Base-by-base conservation (phyloP, 2,329 filamentous ascomycete species). In the Neonectria hederae region DNA sequence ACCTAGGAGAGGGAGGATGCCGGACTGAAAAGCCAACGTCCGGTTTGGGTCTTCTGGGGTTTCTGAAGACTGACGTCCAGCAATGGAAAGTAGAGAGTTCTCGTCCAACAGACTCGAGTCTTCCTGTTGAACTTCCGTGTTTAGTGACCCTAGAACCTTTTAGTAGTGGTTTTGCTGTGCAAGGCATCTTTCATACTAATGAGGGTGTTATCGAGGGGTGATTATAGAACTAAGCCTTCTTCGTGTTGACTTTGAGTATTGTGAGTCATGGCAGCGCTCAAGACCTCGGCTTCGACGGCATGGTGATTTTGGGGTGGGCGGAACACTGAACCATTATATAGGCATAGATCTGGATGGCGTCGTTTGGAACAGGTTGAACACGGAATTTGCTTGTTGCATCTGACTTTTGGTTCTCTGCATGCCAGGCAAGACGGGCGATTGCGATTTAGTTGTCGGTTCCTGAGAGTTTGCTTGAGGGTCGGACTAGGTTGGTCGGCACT, bases 81-180 rank as follows among this genome's bases (percentile, higher is more conserved):
- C 57, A 46, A 71, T 19, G 4, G 68, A 58, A 30, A 71, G 60
- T 9, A 71, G 63, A 0, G 69, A 71, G 38, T 65, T 66, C 0
- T 51, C 63, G 0, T 65, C 69, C 1, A 71, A 46, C 22, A 71
- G 43, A 40, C 53, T 57, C 32, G 54, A 40, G 26, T 30, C 40
- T 22, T 49, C 13, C 30, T n/a, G 52, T 14, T 21, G 48, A 13
- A 5, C 17, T 32, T 19, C 28, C 1, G 26, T 9, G 24, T 14
- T 17, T 4, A n/a, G 9, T 24, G 13, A 24, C 8, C 17, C 45
- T 48, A 4, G 2, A 21, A 24, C 17, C 1, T 6, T 19, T 48
- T 17, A 26, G 24, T 8, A 8, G 24, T n/a, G n/a, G 1, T 10
- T 28, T 28, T 17, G 13, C 6, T 9, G 8, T n/a, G 13, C 6